Evolutionary conservation across 768 basidiomycete species (phyloP).

Genomic region (Tylopilus sp.): DNA sequence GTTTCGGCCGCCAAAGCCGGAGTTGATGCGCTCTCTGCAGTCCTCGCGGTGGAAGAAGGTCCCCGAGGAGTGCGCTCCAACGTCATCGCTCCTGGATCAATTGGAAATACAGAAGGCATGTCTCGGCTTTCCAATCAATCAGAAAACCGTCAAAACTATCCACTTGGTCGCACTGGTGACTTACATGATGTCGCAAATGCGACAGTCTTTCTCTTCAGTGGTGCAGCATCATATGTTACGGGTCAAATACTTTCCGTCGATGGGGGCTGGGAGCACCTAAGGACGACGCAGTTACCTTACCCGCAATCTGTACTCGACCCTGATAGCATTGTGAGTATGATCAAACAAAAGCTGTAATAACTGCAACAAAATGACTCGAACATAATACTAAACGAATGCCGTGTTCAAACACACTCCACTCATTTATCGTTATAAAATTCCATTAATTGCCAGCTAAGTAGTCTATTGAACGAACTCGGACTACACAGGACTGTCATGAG

Average conservation of each 20-base stretch:
- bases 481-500: background rate
- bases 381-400: too few relatives aligned
- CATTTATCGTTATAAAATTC: background rate
- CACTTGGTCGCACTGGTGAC: conserved; percentile 53
- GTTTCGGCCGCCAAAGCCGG: conserved; percentile 95
- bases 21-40: conserved; percentile 83
- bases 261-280: conserved; percentile 57
- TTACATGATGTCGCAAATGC: conserved; percentile 67
- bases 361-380: too few relatives aligned
- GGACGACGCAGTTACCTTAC: conserved; percentile 51
- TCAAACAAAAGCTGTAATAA: conserved; percentile 41
- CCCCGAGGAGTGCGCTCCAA: conserved; percentile 92
- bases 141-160: conserved; percentile 5
- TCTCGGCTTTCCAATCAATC: conserved; percentile 44
- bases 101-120: conserved; percentile 73
- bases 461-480: background rate
- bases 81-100: conserved; percentile 81
- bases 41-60: conserved; percentile 91
- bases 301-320: conserved; percentile 64
- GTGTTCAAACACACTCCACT: too few relatives aligned
- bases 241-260: conserved; percentile 75
- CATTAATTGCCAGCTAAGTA: background rate
- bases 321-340: conserved; percentile 43
- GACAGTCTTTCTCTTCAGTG: conserved; percentile 78
- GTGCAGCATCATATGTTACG: conserved; percentile 71